phyloP scores from a whole-genome alignment of 192 early-diverging fungal genomes.

The Mortierella claussenii region DNA sequence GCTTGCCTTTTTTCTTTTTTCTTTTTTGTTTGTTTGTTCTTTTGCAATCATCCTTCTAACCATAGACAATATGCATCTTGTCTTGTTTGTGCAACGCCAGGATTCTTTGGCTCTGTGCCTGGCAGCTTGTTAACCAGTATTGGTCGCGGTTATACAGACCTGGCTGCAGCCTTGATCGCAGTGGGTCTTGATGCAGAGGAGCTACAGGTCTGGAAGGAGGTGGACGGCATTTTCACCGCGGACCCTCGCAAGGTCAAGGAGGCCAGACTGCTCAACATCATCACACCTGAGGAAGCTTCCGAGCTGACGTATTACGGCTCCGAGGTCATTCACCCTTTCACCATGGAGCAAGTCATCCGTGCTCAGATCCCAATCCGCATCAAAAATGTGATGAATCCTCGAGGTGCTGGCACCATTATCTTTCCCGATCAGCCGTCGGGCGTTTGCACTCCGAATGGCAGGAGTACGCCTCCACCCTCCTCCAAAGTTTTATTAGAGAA shows the following conservation, averaged over 20 bases:
- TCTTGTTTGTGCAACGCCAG: too few relatives aligned
- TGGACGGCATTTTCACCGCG: slow-evolving; percentile 99
- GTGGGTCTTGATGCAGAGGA: slow-evolving; percentile 91
- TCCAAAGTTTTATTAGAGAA: slow-evolving; percentile 73
- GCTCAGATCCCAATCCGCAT: slow-evolving; percentile 97
- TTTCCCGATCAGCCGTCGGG: slow-evolving; percentile 79
- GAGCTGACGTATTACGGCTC: slow-evolving; percentile 98
- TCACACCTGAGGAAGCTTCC: slow-evolving; percentile 97
- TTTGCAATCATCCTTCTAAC: too few relatives aligned
- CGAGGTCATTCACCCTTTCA: slow-evolving; percentile 98
- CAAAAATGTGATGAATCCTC: slow-evolving; percentile 97
- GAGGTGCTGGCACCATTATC: slow-evolving; percentile 93
- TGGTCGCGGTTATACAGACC: slow-evolving; percentile 98
- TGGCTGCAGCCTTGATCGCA: slow-evolving; percentile 94
- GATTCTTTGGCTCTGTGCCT: slow-evolving; percentile 98
- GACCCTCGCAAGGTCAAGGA: slow-evolving; percentile 95
- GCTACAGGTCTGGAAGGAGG: slow-evolving; percentile 99
- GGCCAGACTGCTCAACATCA: slow-evolving; percentile 87
- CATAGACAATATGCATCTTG: too few relatives aligned
- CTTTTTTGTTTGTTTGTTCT: too few relatives aligned
- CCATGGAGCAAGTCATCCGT: slow-evolving; percentile 99
- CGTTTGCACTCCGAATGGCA: slow-evolving; percentile 59
- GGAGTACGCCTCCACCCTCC: slow-evolving; percentile 62
- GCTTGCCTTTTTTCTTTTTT: not conserved
- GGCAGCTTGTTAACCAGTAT: slow-evolving; percentile 90